phyloP scores from a whole-genome alignment of 148 eudicot genomes.

The Nepenthes mirabilis region DNA sequence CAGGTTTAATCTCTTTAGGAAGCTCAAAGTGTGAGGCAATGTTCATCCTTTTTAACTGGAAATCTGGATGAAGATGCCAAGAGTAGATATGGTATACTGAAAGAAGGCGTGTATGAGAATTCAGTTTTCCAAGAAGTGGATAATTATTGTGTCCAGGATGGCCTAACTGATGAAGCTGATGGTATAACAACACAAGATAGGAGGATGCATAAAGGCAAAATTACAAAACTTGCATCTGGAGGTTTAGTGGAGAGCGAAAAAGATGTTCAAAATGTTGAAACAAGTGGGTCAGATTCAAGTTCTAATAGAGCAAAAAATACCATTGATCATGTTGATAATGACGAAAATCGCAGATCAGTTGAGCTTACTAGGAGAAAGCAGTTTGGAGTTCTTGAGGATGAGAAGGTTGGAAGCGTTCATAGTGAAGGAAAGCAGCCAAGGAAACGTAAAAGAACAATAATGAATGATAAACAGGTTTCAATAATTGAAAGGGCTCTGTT shows the following conservation, averaged over 20 bases:
- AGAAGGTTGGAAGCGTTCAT: conserved; percentile 31
- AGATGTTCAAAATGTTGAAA: conserved; percentile 38
- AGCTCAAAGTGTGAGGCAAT: conserved; percentile 24
- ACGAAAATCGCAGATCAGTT: conserved; percentile 18
- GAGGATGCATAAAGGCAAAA: conserved; percentile 18
- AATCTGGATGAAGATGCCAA: conserved; percentile 21
- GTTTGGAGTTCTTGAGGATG: conserved; percentile 25
- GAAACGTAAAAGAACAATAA: conserved; percentile 73
- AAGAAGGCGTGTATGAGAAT: conserved; percentile 47
- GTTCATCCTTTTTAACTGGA: conserved; percentile 20
- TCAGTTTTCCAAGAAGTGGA: conserved; percentile 34
- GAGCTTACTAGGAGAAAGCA: conserved; percentile 21
- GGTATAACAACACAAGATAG: conserved; percentile 18
- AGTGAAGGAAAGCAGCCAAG: conserved; percentile 46
- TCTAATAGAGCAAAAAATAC: conserved; percentile 44
- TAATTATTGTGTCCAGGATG: conserved; percentile 16
- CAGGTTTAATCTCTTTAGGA: conserved; percentile 30
- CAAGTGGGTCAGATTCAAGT: conserved; percentile 73
- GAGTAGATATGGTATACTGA: conserved; percentile 25
- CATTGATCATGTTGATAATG: conserved; percentile 20
- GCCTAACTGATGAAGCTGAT: conserved; percentile 24
- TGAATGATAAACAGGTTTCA: conserved; percentile 63
- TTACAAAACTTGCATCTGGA: conserved; percentile 13
- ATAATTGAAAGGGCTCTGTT: conserved; percentile 59
- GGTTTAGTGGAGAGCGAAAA: conserved; percentile 20